These are phyloP conservation scores for Elaeagnus macrophylla DNA, from an alignment of 306 rosid genomes.

Conservation along the genomic window DNA sequence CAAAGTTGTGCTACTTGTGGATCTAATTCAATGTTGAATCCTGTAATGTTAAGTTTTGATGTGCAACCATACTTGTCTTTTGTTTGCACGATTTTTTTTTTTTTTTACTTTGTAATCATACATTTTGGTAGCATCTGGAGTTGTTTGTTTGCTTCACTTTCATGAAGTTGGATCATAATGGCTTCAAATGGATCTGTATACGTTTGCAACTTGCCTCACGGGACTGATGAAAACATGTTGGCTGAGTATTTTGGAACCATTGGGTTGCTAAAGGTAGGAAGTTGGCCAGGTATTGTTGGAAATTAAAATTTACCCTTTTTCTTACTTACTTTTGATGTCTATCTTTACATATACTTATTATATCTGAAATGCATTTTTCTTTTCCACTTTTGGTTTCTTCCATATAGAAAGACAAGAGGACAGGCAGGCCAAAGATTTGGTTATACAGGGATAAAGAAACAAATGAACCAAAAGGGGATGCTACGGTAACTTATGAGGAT, in stretches of 20 bases:
- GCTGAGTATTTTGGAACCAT: slow-evolving; percentile 94
- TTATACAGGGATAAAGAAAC: slow-evolving; percentile 77
- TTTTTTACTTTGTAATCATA: neutral
- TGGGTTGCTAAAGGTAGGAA: slow-evolving; percentile 75
- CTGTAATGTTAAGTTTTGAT: too few relatives aligned
- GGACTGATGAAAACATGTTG: slow-evolving; percentile 76
- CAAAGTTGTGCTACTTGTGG: too few relatives aligned
- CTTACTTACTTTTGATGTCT: neutral
- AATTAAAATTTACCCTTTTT: slow-evolving; percentile 2
- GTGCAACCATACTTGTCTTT: too few relatives aligned
- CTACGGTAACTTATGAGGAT: slow-evolving; percentile 92
- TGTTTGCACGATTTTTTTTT: neutral
- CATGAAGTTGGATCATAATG: slow-evolving; percentile 66
- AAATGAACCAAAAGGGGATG: slow-evolving; percentile 96
- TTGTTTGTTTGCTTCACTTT: slow-evolving; percentile 31
- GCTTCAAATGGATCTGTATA: slow-evolving; percentile 82
- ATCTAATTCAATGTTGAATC: too few relatives aligned
- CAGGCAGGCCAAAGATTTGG: slow-evolving; percentile 91
- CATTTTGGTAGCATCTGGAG: slow-evolving; percentile 30
- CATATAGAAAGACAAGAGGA: slow-evolving; percentile 86
- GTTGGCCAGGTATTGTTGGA: slow-evolving; percentile 15
- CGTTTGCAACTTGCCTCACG: slow-evolving; percentile 86
- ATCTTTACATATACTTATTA: neutral
- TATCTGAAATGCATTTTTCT: neutral
- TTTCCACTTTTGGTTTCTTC: slow-evolving; percentile 15